phyloP scores from a whole-genome alignment of 2,329 filamentous ascomycete species.

The Endoconidiophora polonica region DNA sequence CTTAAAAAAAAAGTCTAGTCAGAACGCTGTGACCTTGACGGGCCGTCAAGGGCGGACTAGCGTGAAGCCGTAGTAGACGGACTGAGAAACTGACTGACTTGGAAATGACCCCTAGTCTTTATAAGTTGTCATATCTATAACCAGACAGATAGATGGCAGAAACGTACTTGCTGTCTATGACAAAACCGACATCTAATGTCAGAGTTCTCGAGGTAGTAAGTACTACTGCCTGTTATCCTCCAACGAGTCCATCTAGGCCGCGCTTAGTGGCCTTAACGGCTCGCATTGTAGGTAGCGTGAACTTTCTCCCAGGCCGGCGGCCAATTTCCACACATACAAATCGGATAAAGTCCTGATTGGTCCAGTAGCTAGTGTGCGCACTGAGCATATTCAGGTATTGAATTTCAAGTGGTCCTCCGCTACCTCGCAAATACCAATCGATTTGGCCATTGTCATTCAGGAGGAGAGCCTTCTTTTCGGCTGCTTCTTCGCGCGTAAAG shows the following conservation, averaged over 20 bases:
- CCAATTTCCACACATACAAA: constrained; percentile 83
- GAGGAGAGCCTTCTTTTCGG: constrained; percentile 71
- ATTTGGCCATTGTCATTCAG: constrained; percentile 96
- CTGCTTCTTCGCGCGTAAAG: constrained; percentile 80
- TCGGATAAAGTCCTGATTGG: constrained; percentile 69
- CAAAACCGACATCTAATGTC: too few relatives aligned
- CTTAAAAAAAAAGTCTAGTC: too few relatives aligned
- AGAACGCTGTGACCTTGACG: too few relatives aligned
- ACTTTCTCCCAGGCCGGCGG: constrained; percentile 47
- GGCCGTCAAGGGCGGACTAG: too few relatives aligned
- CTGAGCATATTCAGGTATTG: constrained; percentile 96
- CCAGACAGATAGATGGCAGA: too few relatives aligned
- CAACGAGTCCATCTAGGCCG: background rate
- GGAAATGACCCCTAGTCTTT: too few relatives aligned
- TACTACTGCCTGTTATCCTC: background rate
- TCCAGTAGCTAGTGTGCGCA: constrained; percentile 91
- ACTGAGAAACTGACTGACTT: too few relatives aligned
- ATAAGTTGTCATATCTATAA: too few relatives aligned
- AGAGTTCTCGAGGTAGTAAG: too few relatives aligned
- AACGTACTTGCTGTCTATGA: too few relatives aligned
- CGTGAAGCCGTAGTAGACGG: too few relatives aligned
- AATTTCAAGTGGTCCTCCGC: constrained; percentile 75
- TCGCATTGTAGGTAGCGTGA: constrained; percentile 40
- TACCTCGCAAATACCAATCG: constrained; percentile 72
- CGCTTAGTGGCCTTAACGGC: constrained; percentile 36